Conservation (phyloP, 257 asterid species). For the Catharanthus roseus region DNA sequence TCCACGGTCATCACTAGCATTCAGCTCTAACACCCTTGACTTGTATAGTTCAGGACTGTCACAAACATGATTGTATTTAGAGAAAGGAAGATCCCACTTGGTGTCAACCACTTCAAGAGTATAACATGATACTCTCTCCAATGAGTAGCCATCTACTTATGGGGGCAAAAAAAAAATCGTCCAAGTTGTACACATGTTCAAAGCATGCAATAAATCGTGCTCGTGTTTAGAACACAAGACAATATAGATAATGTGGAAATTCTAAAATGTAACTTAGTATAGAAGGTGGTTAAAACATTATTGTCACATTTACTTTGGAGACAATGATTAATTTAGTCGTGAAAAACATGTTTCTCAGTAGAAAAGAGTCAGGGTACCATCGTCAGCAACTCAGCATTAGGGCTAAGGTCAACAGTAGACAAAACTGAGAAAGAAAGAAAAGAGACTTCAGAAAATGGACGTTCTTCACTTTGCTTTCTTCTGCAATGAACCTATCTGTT, state of each 20-base stretch:
- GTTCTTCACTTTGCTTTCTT: background rate
- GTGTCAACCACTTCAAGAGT: background rate
- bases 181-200: background rate
- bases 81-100: background rate
- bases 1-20: constrained; percentile 99
- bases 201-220: background rate
- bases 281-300: too few relatives aligned
- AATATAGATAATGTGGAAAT: background rate
- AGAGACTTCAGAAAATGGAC: background rate
- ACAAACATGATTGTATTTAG: constrained; percentile 3
- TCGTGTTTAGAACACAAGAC: too few relatives aligned
- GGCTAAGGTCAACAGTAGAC: background rate
- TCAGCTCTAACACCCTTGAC: constrained; percentile 91
- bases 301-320: background rate
- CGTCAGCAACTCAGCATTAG: background rate
- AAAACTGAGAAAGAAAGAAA: background rate
- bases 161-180: background rate
- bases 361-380: background rate
- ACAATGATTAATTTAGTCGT: background rate
- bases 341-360: background rate
- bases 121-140: background rate
- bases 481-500: background rate
- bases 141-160: background rate
- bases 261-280: background rate
- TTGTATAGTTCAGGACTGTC: constrained; percentile 82